A percentile compares a stretch with the other conserved stretches of the same genome.
These are phyloP conservation scores for Sporothrix luriei DNA, from an alignment of 2,329 filamentous ascomycete genomes.

Conservation along the genomic window DNA sequence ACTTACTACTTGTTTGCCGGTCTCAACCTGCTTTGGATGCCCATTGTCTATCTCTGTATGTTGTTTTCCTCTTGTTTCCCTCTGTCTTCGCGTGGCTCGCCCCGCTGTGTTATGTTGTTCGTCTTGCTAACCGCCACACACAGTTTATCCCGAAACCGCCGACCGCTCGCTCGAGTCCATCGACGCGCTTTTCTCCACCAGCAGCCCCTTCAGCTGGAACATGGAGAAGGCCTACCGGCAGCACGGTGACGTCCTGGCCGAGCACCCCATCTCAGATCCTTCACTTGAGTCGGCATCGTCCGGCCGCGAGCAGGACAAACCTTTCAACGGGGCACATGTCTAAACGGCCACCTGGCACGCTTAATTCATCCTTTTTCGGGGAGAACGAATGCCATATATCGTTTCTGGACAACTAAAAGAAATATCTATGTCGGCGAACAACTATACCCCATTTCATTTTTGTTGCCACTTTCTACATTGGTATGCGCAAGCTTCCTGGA, in stretches of 20 bases:
- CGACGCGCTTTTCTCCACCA: conserved; percentile 52
- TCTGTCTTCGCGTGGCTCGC: background rate
- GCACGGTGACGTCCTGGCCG: conserved; percentile 34
- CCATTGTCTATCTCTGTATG: conserved; percentile 50
- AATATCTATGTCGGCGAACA: background rate
- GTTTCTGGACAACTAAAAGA: background rate
- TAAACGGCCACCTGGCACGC: background rate
- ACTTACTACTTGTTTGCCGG: conserved; percentile 57
- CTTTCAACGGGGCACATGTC: conserved; percentile 13
- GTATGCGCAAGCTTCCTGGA: background rate
- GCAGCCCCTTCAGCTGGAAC: conserved; percentile 45
- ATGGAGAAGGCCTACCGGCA: conserved; percentile 34
- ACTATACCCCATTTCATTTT: background rate
- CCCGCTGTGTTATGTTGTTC: conserved; percentile 37
- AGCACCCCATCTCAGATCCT: conserved; percentile 36
- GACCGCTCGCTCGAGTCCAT: conserved; percentile 56
- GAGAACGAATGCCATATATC: too few species aligned
- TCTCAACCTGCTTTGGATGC: conserved; percentile 55
- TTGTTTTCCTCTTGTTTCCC: background rate
- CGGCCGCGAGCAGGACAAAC: conserved; percentile 47
- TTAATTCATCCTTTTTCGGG: too few species aligned
- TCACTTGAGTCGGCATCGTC: conserved; percentile 61
- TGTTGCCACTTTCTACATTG: background rate
- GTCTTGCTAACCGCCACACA: conserved; percentile 8
- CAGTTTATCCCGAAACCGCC: conserved; percentile 48